These are phyloP conservation scores for Mortierella sp. DNA, from an alignment of 371 early-diverging fungal species.

Conservation along the genomic window DNA sequence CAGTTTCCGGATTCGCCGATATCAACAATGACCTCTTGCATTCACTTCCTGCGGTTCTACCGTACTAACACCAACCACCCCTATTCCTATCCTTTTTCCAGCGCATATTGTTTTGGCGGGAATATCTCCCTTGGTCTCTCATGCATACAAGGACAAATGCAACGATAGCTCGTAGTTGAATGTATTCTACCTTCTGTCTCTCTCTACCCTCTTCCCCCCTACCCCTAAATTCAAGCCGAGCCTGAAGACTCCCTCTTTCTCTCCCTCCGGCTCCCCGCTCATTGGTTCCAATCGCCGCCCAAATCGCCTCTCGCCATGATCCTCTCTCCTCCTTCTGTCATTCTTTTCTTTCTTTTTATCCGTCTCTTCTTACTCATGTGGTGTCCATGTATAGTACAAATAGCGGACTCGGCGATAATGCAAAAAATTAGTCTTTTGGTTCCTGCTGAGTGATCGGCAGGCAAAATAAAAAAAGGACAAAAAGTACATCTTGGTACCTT, in stretches of 20 bases:
- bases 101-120: background rate
- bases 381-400: background rate
- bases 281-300: conserved; percentile 11
- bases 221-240: background rate
- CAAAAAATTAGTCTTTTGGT: background rate
- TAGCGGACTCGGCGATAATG: conserved; percentile 5
- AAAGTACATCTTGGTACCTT: background rate
- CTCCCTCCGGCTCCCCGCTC: background rate
- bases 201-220: background rate
- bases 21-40: background rate
- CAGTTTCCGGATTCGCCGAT: conserved; percentile 2
- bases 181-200: background rate
- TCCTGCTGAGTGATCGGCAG: background rate
- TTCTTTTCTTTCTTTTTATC: background rate
- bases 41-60: background rate
- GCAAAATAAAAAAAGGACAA: background rate
- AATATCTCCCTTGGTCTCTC: background rate
- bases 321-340: background rate
- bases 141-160: background rate
- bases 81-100: background rate
- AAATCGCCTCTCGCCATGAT: background rate
- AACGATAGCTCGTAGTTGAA: background rate
- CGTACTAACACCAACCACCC: background rate
- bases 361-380: background rate
- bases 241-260: background rate